These are phyloP conservation scores for Pestalotiopsis sp. DNA, from an alignment of 2,329 filamentous ascomycete genomes.

Conservation along the genomic window DNA sequence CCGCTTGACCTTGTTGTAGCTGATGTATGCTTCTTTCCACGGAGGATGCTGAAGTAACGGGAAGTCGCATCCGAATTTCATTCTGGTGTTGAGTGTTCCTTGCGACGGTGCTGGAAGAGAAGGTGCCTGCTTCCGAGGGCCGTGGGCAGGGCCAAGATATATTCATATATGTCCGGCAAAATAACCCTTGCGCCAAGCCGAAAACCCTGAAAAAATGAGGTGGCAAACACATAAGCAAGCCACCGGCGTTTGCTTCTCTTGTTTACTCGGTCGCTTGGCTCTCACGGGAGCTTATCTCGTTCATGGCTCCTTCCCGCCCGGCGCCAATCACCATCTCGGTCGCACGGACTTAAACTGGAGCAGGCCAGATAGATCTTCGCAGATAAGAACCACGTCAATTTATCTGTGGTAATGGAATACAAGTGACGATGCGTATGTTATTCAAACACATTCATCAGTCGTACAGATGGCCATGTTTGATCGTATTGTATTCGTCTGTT, in stretches of 20 bases:
- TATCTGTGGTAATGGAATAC: neutral
- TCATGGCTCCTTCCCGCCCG: neutral
- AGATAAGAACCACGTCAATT: constrained; percentile 5
- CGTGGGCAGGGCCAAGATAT: neutral
- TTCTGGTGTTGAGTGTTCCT: constrained; percentile 7
- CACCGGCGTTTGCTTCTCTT: constrained; percentile 2
- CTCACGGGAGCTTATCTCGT: neutral
- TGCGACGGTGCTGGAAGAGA: neutral
- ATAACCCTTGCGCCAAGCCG: neutral
- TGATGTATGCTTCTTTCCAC: constrained; percentile 17
- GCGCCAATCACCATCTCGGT: constrained; percentile 1
- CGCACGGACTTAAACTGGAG: constrained; percentile 6
- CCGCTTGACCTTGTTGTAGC: constrained; percentile 15
- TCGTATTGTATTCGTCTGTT: neutral
- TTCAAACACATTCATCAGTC: no score
- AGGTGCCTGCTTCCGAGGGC: neutral
- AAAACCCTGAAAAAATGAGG: neutral
- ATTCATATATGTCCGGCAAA: neutral
- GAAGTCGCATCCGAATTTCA: constrained; percentile 17
- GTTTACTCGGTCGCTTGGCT: neutral
- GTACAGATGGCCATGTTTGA: neutral
- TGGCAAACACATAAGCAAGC: neutral
- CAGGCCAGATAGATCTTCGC: neutral
- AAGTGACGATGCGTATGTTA: neutral
- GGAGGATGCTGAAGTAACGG: constrained; percentile 10